Evolutionary conservation across 768 basidiomycete genomes (phyloP).

Genomic region (Amyloporia xantha): DNA sequence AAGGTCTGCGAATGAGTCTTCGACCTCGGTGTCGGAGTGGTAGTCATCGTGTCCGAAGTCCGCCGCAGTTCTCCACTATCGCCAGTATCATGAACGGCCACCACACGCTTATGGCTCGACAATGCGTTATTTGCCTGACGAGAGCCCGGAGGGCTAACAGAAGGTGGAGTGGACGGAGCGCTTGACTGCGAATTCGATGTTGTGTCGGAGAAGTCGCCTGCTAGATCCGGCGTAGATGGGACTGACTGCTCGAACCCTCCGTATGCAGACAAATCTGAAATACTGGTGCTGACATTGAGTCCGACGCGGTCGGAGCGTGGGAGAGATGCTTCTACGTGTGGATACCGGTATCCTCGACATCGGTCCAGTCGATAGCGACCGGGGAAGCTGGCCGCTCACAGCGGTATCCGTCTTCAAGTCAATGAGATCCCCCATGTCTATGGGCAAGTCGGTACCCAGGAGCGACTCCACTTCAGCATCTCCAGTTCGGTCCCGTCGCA

Average conservation of each 20-base stretch:
- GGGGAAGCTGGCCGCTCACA: conserved; percentile 5
- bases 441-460: conserved; percentile 9
- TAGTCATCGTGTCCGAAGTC: conserved; percentile 1
- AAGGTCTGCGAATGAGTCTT: conserved; percentile 11
- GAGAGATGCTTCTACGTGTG: neutral
- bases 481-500: conserved; percentile 17
- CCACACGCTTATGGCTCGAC: conserved; percentile 4
- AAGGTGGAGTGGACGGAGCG: conserved; percentile 46
- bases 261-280: conserved; percentile 6
- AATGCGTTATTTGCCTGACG: conserved; percentile 3
- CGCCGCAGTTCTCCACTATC: conserved; percentile 1
- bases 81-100: conserved; percentile 3
- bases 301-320: neutral
- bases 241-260: conserved; percentile 25
- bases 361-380: conserved; percentile 6
- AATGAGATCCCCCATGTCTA: conserved; percentile 17
- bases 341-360: conserved; percentile 12
- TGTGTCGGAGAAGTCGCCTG: conserved; percentile 53
- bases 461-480: conserved; percentile 21
- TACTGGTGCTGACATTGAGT: conserved; percentile 8
- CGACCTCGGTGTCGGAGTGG: conserved; percentile 24
- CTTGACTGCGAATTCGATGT: conserved; percentile 37
- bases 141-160: conserved; percentile 27
- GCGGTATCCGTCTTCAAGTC: conserved; percentile 11
- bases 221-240: conserved; percentile 54